Evolutionary conservation across 495 filamentous ascomycete species (phyloP).

Genomic region (Trichoderma orchidacearum): DNA sequence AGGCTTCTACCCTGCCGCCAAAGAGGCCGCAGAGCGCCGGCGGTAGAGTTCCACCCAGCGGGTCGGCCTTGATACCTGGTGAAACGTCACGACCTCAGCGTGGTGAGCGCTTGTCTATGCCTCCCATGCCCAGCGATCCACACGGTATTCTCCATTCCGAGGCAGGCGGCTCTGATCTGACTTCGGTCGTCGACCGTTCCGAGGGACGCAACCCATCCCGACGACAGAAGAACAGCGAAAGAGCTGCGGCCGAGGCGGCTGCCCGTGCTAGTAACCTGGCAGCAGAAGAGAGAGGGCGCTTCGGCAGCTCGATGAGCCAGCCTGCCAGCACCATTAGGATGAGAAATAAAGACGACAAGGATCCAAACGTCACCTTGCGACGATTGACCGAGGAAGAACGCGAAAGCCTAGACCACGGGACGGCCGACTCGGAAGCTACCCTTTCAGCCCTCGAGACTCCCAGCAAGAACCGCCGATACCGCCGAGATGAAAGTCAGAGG

Average conservation of each 20-base stretch:
- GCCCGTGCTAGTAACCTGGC: constrained; percentile 27
- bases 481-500: constrained; percentile 25
- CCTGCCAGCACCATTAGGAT: constrained; percentile 66
- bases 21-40: constrained; percentile 6
- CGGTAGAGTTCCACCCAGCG: background rate
- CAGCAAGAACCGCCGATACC: constrained; percentile 23
- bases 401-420: constrained; percentile 16
- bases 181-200: constrained; percentile 27
- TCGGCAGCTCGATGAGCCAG: constrained; percentile 32
- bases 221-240: constrained; percentile 27
- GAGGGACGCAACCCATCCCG: constrained; percentile 29
- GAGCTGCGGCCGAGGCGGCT: constrained; percentile 31
- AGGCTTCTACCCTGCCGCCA: constrained; percentile 8
- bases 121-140: constrained; percentile 25
- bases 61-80: constrained; percentile 17
- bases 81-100: background rate
- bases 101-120: constrained; percentile 22
- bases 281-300: constrained; percentile 21
- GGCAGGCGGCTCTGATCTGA: constrained; percentile 42
- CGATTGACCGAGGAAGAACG: constrained; percentile 65
- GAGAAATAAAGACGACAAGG: constrained; percentile 65
- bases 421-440: constrained; percentile 33
- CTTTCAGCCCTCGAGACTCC: constrained; percentile 29
- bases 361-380: constrained; percentile 67
- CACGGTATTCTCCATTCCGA: constrained; percentile 45